Evolutionary conservation across 2,329 filamentous ascomycete genomes (phyloP).

Genomic region (Penicillium olsonii): DNA sequence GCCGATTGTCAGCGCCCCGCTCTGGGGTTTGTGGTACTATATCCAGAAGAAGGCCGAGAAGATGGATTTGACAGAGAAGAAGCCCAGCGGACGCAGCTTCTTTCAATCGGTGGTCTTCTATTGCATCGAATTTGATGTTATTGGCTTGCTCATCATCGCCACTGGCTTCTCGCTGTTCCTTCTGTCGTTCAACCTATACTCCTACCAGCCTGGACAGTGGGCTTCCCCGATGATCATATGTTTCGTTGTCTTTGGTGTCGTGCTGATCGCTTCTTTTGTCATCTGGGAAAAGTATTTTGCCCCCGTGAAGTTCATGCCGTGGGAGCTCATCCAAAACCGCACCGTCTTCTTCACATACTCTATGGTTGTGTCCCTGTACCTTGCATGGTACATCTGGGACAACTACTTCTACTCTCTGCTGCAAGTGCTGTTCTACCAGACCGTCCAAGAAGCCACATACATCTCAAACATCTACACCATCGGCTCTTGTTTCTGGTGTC

Average conservation of each 20-base stretch:
- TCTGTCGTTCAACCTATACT: constrained; percentile 27
- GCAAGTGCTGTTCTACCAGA: constrained; percentile 12
- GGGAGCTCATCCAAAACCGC: constrained; percentile 15
- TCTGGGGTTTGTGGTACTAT: constrained; percentile 55
- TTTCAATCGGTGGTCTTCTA: constrained; percentile 55
- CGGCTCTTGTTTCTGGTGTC: constrained; percentile 16
- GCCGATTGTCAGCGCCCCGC: constrained; percentile 56
- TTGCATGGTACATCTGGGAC: constrained; percentile 21
- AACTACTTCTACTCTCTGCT: constrained; percentile 13
- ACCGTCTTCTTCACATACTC: constrained; percentile 19
- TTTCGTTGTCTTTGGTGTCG: constrained; percentile 18
- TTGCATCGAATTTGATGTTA: constrained; percentile 59
- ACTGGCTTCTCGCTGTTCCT: constrained; percentile 28
- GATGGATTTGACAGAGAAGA: constrained; percentile 51
- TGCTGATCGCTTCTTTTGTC: constrained; percentile 8
- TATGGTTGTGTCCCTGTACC: constrained; percentile 15
- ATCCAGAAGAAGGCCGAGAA: constrained; percentile 60
- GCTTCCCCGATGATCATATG: constrained; percentile 23
- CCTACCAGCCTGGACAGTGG: constrained; percentile 15
- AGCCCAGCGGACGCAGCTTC: constrained; percentile 47
- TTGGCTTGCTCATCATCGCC: constrained; percentile 30
- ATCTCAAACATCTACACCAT: constrained; percentile 20
- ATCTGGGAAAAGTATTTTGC: constrained; percentile 19
- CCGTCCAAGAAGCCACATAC: constrained; percentile 14
- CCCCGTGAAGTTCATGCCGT: constrained; percentile 21